Percentiles rank a stretch among this genome's conserved stretches.
phyloP scores from a whole-genome alignment of 2,329 filamentous ascomycete genomes.

The Fusarium secorum region DNA sequence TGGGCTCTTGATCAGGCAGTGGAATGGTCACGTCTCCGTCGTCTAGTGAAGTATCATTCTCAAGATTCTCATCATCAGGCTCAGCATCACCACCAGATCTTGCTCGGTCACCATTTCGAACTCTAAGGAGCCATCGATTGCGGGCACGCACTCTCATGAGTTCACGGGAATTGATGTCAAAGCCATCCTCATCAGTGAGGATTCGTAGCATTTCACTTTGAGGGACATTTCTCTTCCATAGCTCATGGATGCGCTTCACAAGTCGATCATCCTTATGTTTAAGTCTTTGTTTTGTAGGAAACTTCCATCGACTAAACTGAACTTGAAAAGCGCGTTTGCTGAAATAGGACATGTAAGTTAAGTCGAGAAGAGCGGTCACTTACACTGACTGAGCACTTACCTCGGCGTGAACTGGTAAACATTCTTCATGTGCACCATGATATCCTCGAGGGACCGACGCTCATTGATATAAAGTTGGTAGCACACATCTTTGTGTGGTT shows the following conservation, averaged over 20 bases:
- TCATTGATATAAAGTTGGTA: constrained; percentile 78
- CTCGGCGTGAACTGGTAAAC: constrained; percentile 74
- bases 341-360: constrained; percentile 25
- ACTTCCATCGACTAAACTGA: constrained; percentile 81
- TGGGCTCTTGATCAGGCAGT: constrained; percentile 3
- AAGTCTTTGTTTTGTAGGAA: constrained; percentile 76
- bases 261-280: constrained; percentile 74
- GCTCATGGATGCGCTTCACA: constrained; percentile 73
- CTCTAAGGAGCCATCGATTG: constrained; percentile 72
- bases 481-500: constrained; percentile 53
- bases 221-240: constrained; percentile 78
- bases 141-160: constrained; percentile 73
- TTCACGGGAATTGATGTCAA: constrained; percentile 74
- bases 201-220: constrained; percentile 78
- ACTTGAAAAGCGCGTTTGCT: constrained; percentile 80
- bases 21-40: constrained; percentile 13
- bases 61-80: constrained; percentile 14
- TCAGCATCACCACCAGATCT: constrained; percentile 35
- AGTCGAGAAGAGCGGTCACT: constrained; percentile 4
- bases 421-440: constrained; percentile 74
- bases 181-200: constrained; percentile 74
- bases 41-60: constrained; percentile 1
- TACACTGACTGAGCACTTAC: constrained; percentile 10
- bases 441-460: constrained; percentile 74
- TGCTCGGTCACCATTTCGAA: constrained; percentile 64